phyloP scores from a whole-genome alignment of 805 yeast species.

The Candida tammaniensis region DNA sequence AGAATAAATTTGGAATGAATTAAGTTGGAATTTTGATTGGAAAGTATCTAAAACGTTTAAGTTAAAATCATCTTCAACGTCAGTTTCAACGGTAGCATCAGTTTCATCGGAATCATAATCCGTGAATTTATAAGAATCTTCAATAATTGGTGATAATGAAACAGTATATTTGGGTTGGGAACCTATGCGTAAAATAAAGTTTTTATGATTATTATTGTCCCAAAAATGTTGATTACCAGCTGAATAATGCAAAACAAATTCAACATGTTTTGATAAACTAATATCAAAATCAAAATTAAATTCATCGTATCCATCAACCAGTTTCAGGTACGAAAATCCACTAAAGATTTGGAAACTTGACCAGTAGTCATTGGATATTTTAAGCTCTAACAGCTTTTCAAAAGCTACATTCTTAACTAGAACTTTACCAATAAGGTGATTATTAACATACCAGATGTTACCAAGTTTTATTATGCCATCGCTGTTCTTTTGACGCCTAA shows the following conservation, averaged over 20 bases:
- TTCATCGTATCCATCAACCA: conserved; percentile 34
- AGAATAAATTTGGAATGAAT: no score
- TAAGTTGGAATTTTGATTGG: no score
- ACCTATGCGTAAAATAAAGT: conserved; percentile 20
- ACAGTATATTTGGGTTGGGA: no score
- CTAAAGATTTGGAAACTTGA: conserved; percentile 27
- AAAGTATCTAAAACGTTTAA: no score
- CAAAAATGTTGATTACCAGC: conserved; percentile 29
- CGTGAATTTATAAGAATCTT: no score
- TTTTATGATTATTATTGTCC: conserved; percentile 36
- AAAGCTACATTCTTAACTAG: conserved; percentile 27
- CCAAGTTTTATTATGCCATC: conserved; percentile 27
- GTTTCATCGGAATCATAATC: no score
- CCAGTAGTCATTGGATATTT: conserved; percentile 51
- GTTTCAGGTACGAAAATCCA: conserved; percentile 11
- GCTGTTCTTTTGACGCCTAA: not conserved
- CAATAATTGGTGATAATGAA: no score
- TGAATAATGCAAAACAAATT: conserved; percentile 24
- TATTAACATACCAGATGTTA: conserved; percentile 19
- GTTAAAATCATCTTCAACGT: no score
- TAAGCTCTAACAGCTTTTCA: conserved; percentile 37
- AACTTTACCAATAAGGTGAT: conserved; percentile 10
- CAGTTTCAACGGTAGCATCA: no score
- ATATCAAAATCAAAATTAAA: conserved; percentile 49
- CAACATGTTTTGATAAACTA: conserved; percentile 6